Evolutionary conservation across 371 early-diverging fungal species (phyloP), one percentile per base, ranked within the genome.

Genomic region (Rhizopus stolonifer): DNA sequence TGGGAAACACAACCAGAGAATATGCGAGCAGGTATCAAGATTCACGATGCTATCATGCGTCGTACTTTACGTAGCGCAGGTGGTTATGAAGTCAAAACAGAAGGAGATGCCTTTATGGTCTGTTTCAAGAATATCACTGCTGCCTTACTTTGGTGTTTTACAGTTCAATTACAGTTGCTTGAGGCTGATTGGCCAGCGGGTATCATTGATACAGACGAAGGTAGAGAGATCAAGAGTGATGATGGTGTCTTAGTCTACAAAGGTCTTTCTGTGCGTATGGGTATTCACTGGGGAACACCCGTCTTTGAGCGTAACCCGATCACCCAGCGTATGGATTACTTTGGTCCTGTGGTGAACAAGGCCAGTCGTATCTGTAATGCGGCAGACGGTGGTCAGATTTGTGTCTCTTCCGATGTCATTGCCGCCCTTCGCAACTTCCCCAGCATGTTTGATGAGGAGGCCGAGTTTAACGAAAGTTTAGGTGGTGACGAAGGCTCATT

Each of bases 41-140:
- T 88, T 21, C 97, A 97, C 67, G 94, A 95, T 67, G 62, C 69
- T 7, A 80, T 88, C 11, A 93, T 97, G 92, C 80, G 96, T 19
- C 80, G 89, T 43, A 81, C 87, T 26, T 74, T 97, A 40, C 83
- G 90, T 29, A 82, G 80, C 38, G 84, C 87, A 22, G 93, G 94
- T 42, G 97, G 97, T n/a, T 97, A 96, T 61, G 97, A 97, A 65
- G 97, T 97, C 36, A 96, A 96, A 65, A 96, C 95, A 8, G 97
- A 97, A 78, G 97, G 97, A 29, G 97, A 97, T 65, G 94, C 95
- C 0, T 91, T 96, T 64, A 95, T 95, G 92, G 93, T 94, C 14
- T 89, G 89, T 46, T 97, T 97, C 71, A 87, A 91, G 18, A 88
- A 91, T 46, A 87, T 92, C 10, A 80, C 90, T 0, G 80, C 87